A percentile compares a stretch with the other conserved stretches of the same genome.
phyloP scores from a whole-genome alignment of 2,329 filamentous ascomycete genomes.

The Cladorrhinum sp. region DNA sequence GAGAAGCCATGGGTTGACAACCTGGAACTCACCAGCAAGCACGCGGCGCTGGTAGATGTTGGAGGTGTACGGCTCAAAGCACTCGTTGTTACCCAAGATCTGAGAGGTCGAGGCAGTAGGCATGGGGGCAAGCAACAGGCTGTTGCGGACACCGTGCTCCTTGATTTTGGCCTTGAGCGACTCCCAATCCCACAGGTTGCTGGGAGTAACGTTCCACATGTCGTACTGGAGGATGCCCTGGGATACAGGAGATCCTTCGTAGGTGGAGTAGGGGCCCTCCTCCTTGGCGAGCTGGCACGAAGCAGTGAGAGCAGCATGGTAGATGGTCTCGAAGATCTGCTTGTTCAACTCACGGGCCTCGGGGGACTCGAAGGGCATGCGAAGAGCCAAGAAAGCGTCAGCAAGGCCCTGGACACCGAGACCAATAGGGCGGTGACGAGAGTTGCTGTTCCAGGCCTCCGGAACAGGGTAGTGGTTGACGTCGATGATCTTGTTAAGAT shows the following conservation, averaged over 20 bases:
- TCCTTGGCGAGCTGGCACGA: slow-evolving; percentile 83
- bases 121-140: slow-evolving; percentile 92
- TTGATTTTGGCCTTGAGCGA: slow-evolving; percentile 86
- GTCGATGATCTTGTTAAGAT: slow-evolving; percentile 98
- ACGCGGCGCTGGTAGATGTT: slow-evolving; percentile 99
- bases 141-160: slow-evolving; percentile 92
- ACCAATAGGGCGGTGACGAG: slow-evolving; percentile 93
- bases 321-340: slow-evolving; percentile 99
- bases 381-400: slow-evolving; percentile 94
- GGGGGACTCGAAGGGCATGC: slow-evolving; percentile 93
- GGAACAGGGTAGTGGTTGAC: slow-evolving; percentile 97
- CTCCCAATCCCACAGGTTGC: slow-evolving; percentile 95
- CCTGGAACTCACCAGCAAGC: slow-evolving; percentile 96
- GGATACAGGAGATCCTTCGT: slow-evolving; percentile 89
- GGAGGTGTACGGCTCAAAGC: slow-evolving; percentile 98
- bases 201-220: slow-evolving; percentile 95
- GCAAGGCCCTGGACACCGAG: slow-evolving; percentile 97
- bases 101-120: slow-evolving; percentile 96
- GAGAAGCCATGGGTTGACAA: slow-evolving; percentile 97
- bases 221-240: slow-evolving; percentile 97
- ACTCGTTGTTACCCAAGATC: slow-evolving; percentile 98
- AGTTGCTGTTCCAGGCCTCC: slow-evolving; percentile 93
- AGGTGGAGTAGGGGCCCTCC: slow-evolving; percentile 82
- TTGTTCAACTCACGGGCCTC: slow-evolving; percentile 93
- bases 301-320: slow-evolving; percentile 88